These are phyloP conservation scores for Limtongozyma cylindracea DNA, from an alignment of 805 yeast genomes.

Conservation along the genomic window DNA sequence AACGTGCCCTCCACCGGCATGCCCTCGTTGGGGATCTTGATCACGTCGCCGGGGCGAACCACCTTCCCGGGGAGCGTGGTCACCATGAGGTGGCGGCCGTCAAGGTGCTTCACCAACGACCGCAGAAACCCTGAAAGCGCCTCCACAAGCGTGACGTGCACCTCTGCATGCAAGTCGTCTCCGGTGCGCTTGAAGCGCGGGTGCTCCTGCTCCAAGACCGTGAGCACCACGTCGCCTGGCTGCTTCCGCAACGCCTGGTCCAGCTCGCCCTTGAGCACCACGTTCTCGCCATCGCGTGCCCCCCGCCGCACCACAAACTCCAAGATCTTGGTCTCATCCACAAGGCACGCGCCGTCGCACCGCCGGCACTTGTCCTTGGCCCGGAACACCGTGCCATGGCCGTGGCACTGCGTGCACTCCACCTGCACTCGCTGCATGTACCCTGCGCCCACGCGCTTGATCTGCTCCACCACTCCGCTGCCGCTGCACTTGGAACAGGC, in stretches of 20 bases:
- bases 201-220: conserved; percentile 24
- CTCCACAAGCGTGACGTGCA: conserved; percentile 45
- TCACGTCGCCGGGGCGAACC: conserved; percentile 44
- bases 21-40: conserved; percentile 50
- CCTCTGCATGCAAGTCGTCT: conserved; percentile 34
- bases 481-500: conserved; percentile 54
- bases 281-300: conserved; percentile 28
- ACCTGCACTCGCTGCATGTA: conserved; percentile 33
- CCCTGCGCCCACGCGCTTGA: conserved; percentile 51
- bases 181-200: conserved; percentile 26
- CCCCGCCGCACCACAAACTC: conserved; percentile 66
- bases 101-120: conserved; percentile 44
- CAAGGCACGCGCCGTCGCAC: conserved; percentile 41
- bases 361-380: conserved; percentile 53
- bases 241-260: conserved; percentile 51
- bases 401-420: conserved; percentile 45
- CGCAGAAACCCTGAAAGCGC: conserved; percentile 65
- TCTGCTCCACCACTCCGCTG: conserved; percentile 30
- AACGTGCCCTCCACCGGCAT: conserved; percentile 50
- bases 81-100: conserved; percentile 46
- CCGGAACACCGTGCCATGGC: conserved; percentile 33
- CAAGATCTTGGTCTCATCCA: conserved; percentile 41
- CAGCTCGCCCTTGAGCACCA: conserved; percentile 41
- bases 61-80: conserved; percentile 60
- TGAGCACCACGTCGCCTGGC: conserved; percentile 60